phyloP scores from a whole-genome alignment of 768 basidiomycete species.

The Calocera viscosa region DNA sequence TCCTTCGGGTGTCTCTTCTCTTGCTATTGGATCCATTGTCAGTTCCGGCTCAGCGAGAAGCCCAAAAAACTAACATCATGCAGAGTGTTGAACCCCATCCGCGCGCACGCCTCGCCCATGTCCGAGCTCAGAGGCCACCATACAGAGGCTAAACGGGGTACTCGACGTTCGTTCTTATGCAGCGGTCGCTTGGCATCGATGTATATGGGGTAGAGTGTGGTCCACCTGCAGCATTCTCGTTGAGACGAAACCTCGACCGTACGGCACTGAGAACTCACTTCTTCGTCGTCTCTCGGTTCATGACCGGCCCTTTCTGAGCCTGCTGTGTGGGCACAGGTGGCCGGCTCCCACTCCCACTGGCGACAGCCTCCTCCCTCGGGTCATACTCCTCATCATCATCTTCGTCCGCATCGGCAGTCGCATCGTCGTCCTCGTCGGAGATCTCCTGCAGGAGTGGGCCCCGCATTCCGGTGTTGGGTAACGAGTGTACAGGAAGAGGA shows the following conservation, averaged over 20 bases:
- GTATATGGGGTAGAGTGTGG: constrained; percentile 92
- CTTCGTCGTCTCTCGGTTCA: constrained; percentile 4
- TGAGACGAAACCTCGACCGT: not conserved
- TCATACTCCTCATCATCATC: constrained; percentile 28
- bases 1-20: constrained; percentile 85
- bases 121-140: constrained; percentile 96
- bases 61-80: constrained; percentile 51
- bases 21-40: constrained; percentile 22
- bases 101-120: constrained; percentile 70
- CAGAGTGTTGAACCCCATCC: constrained; percentile 64
- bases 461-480: constrained; percentile 52
- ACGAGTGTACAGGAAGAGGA: constrained; percentile 52
- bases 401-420: constrained; percentile 40
- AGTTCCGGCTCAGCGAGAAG: not conserved
- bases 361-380: constrained; percentile 19
- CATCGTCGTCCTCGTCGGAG: constrained; percentile 31
- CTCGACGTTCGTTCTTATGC: constrained; percentile 67
- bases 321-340: constrained; percentile 8
- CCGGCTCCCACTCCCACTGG: constrained; percentile 19
- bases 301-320: not conserved
- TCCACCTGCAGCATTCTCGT: constrained; percentile 50
- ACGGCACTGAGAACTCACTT: not conserved
- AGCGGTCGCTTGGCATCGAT: constrained; percentile 89
- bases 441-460: constrained; percentile 77
- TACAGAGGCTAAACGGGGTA: constrained; percentile 61